Evolutionary conservation across 1,284 basidiomycete genomes (phyloP).

Genomic region (Cutaneotrichosporon spelunceum): DNA sequence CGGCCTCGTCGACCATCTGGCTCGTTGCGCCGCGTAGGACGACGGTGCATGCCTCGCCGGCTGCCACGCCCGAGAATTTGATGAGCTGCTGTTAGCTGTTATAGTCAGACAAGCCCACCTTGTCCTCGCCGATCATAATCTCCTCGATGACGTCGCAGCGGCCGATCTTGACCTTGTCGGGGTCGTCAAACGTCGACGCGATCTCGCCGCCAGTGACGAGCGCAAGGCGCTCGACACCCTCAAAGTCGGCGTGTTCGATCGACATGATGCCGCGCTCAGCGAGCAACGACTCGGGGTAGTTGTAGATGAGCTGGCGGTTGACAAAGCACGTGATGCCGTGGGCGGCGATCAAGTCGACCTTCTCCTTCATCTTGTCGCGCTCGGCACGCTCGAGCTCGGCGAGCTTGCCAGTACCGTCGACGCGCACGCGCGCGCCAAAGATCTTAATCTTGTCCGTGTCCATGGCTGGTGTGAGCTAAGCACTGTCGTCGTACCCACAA

Average conservation of each 20-base stretch:
- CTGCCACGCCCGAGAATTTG: constrained; percentile 98
- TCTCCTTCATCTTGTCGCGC: constrained; percentile 98
- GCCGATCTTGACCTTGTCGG: constrained; percentile 90
- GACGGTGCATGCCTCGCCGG: constrained; percentile 98
- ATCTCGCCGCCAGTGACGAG: constrained; percentile 98
- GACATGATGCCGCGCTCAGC: constrained; percentile 91
- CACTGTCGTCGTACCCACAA: constrained; percentile 57
- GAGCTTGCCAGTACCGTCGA: constrained; percentile 92
- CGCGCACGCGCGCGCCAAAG: constrained; percentile 93
- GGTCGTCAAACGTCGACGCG: constrained; percentile 89
- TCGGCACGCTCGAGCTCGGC: constrained; percentile 97
- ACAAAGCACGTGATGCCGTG: constrained; percentile 98
- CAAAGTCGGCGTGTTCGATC: constrained; percentile 99
- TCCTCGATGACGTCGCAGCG: constrained; percentile 94
- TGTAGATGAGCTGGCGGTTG: constrained; percentile 98
- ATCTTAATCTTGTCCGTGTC: constrained; percentile 99
- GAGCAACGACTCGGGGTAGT: constrained; percentile 94
- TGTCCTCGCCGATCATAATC: constrained; percentile 99
- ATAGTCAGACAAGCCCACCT: constrained; percentile 66
- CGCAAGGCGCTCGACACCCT: constrained; percentile 93
- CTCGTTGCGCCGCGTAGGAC: constrained; percentile 94
- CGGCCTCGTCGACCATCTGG: constrained; percentile 99
- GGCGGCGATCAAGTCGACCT: constrained; percentile 89
- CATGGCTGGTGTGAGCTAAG: constrained; percentile 66
- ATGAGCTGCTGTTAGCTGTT: constrained; percentile 65